Evolutionary conservation across 139 green algal species (phyloP).

Genomic region (Ettlia oleoabundans): DNA sequence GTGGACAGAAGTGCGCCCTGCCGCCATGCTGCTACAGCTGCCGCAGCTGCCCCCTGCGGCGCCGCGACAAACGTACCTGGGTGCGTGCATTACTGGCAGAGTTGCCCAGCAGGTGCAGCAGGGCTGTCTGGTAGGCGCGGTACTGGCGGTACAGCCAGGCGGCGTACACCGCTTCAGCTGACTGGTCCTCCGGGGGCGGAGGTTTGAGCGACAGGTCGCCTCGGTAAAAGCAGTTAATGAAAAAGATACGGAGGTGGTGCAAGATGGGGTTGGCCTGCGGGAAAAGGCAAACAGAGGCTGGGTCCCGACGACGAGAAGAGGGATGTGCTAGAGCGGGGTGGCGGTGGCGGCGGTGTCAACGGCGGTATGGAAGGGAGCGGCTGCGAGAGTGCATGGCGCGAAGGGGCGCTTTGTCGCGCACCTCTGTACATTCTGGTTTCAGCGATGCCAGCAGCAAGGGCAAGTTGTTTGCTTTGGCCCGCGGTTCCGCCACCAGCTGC

Average conservation of each 20-base stretch:
- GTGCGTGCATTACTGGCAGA: neutral
- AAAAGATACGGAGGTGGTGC: constrained; percentile 33
- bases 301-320: neutral
- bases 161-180: constrained; percentile 1
- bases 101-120: constrained; percentile 21
- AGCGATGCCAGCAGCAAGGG: constrained; percentile 26
- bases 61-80: too few relatives aligned
- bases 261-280: constrained; percentile 17
- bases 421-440: neutral
- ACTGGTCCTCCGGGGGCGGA: neutral
- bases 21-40: too few relatives aligned
- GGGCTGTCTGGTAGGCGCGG: neutral
- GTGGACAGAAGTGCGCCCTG: too few relatives aligned
- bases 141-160: constrained; percentile 44
- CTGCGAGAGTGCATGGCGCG: neutral
- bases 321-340: neutral
- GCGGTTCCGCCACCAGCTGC: constrained; percentile 18
- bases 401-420: neutral
- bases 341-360: neutral
- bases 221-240: constrained; percentile 28
- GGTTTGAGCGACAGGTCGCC: constrained; percentile 18
- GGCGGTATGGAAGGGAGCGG: too few relatives aligned
- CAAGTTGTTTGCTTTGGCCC: constrained; percentile 44
- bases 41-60: too few relatives aligned
- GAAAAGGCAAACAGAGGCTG: too few relatives aligned